Evolutionary conservation across 768 basidiomycete genomes (phyloP), one percentile per base, ranked within the genome.

Genomic region (Tubosaeta sp.): DNA sequence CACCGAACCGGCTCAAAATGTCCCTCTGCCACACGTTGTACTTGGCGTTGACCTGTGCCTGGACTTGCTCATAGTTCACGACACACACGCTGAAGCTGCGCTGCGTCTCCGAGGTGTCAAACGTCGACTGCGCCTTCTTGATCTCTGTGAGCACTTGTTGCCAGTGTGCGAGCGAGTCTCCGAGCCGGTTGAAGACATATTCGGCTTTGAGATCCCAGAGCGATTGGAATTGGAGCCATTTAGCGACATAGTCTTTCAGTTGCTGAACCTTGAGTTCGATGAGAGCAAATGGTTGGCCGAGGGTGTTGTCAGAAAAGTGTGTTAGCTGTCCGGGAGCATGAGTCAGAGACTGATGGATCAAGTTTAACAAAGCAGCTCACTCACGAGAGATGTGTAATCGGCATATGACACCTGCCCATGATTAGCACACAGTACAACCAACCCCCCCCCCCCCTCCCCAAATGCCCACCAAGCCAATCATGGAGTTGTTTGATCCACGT

Each of bases 211-310:
- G 83, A 66, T 99, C 97, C 97, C 95, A 98, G 0, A 98, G 77
- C 0, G 95, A 95, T 71, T 98, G 97, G 81, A 99, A 98, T 64
- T 95, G 95, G 0, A 98, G 81, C 97, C 97, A 99, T 73, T 97
- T 97, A 54, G 79, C 90, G 46, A 97, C 93, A 70, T 99, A 99
- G 43, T 87, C 86, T 60, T 80, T 85, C 49, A 99, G 79, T 55
- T 91, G 84, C 52, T 88, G 86, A 13, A 94, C 85, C 71, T 97
- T 97, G 59, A 71, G 74, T 70, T 97, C 94, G 62, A 99, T 86
- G 25, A 97, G 76, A 0, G 80, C 70, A 68, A 99, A 93, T 0
- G 95, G 92, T 29, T 81, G 81, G 60, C 86, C 81, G 2, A 97
- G 79, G 0, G 85, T 84, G 46, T 80, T 76, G 51, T 91, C 87